These are phyloP conservation scores for Auxenochlorella pyrenoidosa DNA, from an alignment of 139 green algal genomes.

Conservation along the genomic window DNA sequence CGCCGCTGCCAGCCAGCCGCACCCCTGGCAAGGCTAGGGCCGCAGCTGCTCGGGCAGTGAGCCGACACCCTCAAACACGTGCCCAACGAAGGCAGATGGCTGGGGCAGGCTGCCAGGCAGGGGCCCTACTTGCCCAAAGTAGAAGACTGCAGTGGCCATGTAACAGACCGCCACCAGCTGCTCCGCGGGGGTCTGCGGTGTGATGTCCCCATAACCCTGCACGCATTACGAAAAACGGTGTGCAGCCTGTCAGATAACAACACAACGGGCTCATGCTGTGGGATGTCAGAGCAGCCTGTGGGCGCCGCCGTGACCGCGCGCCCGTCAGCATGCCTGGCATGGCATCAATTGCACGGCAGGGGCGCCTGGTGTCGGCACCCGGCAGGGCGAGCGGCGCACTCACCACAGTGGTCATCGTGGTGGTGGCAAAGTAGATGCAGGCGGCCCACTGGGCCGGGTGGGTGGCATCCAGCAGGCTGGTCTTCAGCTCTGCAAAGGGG, in stretches of 20 bases:
- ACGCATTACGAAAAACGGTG: no score
- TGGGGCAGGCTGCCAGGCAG: not conserved
- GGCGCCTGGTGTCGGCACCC: no score
- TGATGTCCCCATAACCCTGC: conserved; percentile 36
- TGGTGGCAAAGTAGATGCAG: not conserved
- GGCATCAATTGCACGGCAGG: no score
- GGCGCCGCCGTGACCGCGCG: no score
- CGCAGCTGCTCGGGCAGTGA: no score
- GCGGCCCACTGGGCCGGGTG: not conserved
- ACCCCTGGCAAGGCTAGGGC: no score
- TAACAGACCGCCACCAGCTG: conserved; percentile 16
- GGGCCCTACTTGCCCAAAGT: conserved; percentile 5
- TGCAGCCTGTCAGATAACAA: not conserved
- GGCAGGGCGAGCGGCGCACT: not conserved
- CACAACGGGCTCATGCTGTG: no score
- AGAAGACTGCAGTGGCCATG: conserved; percentile 21
- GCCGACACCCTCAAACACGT: no score
- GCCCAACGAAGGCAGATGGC: no score
- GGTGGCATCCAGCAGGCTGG: conserved; percentile 10
- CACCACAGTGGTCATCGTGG: conserved; percentile 31
- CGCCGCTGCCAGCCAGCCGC: no score
- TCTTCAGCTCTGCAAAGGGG: not conserved
- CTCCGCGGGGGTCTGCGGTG: conserved; percentile 6
- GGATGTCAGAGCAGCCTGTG: no score
- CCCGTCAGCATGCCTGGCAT: no score